Evolutionary conservation across 176 grass and related monocot genomes (phyloP).

Genomic region (Tillandsia fasciculata): DNA sequence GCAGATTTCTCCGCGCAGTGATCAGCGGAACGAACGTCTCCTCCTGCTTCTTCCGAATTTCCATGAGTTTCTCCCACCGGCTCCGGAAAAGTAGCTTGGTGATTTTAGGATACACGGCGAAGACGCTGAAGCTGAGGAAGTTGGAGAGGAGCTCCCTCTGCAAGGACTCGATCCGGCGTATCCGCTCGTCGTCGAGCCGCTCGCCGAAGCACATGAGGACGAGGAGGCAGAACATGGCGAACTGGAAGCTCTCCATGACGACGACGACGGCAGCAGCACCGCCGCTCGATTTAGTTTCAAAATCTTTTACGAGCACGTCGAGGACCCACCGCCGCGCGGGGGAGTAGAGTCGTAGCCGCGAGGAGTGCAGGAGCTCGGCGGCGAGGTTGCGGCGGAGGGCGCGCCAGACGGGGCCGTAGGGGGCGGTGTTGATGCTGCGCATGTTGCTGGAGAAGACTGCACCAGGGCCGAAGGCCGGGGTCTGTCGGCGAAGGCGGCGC

Average conservation of each 20-base stretch:
- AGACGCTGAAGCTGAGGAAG: constrained; percentile 27
- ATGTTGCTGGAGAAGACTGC: constrained; percentile 1
- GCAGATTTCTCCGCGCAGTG: not conserved
- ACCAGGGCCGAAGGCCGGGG: not conserved
- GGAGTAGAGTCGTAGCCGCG: constrained; percentile 3
- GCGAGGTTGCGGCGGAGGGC: constrained; percentile 26
- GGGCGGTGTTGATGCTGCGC: constrained; percentile 4
- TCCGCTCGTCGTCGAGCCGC: constrained; percentile 8
- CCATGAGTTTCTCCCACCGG: constrained; percentile 38
- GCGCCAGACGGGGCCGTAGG: constrained; percentile 31
- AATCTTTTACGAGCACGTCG: constrained; percentile 18
- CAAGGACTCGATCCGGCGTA: constrained; percentile 29
- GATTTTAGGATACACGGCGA: constrained; percentile 29
- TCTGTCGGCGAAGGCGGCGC: not conserved
- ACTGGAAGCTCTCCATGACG: not conserved
- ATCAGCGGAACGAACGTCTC: constrained; percentile 43
- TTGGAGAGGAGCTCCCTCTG: too few species aligned
- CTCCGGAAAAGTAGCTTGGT: constrained; percentile 45
- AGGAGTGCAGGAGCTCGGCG: constrained; percentile 14
- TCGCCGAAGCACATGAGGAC: constrained; percentile 74
- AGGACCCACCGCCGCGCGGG: constrained; percentile 8
- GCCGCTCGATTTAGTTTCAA: constrained; percentile 1
- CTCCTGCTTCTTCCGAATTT: constrained; percentile 40
- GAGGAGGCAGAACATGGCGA: constrained; percentile 59
- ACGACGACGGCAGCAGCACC: not conserved